These are phyloP conservation scores for Hydrangea macrophylla DNA, from an alignment of 148 eudicot species.

Conservation along the genomic window DNA sequence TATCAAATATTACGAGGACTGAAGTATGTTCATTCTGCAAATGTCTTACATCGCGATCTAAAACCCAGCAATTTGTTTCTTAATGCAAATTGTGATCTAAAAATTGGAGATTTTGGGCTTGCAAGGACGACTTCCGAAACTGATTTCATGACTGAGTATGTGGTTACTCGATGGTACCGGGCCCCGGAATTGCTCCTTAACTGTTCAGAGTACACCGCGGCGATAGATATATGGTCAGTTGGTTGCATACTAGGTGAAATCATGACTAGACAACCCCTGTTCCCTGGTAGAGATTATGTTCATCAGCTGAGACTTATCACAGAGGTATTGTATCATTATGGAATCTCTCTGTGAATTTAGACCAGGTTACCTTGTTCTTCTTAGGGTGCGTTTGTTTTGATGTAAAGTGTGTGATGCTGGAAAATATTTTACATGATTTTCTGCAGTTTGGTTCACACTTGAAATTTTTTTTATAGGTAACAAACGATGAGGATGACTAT, in stretches of 20 bases:
- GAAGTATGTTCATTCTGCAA: slow-evolving; percentile 83
- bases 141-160: slow-evolving; percentile 88
- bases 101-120: slow-evolving; percentile 84
- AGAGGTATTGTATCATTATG: slow-evolving; percentile 79
- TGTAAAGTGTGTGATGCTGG: no score
- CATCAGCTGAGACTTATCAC: slow-evolving; percentile 77
- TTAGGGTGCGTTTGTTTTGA: no score
- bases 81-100: slow-evolving; percentile 85
- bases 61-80: slow-evolving; percentile 84
- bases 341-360: not conserved
- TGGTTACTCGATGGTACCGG: slow-evolving; percentile 89
- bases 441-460: no score
- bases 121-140: slow-evolving; percentile 89
- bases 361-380: no score
- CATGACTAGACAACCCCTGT: slow-evolving; percentile 67
- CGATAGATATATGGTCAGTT: slow-evolving; percentile 92
- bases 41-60: slow-evolving; percentile 82
- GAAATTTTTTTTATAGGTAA: no score
- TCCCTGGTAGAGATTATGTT: slow-evolving; percentile 84
- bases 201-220: slow-evolving; percentile 79
- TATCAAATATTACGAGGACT: slow-evolving; percentile 81
- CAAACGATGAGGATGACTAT: no score
- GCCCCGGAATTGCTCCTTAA: slow-evolving; percentile 83
- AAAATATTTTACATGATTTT: no score
- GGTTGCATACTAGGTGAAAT: slow-evolving; percentile 91